Percentiles rank a stretch among this genome's conserved stretches.
Conservation (phyloP, 495 filamentous ascomycete genomes). For the Penicillium chermesinum region DNA sequence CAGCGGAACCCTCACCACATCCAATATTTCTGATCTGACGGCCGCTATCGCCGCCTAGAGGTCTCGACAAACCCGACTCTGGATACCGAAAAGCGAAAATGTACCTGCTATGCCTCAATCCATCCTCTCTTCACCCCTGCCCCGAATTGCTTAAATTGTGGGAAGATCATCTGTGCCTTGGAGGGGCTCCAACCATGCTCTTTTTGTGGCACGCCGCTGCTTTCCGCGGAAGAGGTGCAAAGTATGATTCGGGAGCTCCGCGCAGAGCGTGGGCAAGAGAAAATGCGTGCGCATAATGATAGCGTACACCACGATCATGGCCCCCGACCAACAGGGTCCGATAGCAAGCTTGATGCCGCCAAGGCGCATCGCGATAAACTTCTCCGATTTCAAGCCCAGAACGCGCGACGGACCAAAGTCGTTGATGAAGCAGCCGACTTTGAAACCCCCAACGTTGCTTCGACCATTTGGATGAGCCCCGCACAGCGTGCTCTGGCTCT, state of each 20-base stretch:
- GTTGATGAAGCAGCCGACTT: constrained; percentile 94
- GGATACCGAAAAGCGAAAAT: constrained; percentile 53
- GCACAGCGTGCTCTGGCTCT: constrained; percentile 81
- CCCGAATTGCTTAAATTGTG: constrained; percentile 88
- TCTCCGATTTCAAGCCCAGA: constrained; percentile 79
- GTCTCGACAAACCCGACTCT: constrained; percentile 80
- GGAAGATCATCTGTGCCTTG: constrained; percentile 94
- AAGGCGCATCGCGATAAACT: constrained; percentile 77
- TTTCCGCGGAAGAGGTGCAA: constrained; percentile 67
- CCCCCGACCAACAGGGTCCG: constrained; percentile 36
- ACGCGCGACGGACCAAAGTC: constrained; percentile 80
- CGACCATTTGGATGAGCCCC: constrained; percentile 83
- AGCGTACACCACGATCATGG: constrained; percentile 51
- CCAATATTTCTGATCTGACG: constrained; percentile 76
- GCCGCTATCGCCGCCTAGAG: constrained; percentile 86
- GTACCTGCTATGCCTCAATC: constrained; percentile 77
- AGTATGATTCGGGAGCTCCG: constrained; percentile 82
- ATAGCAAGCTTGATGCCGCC: constrained; percentile 38
- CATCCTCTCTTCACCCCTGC: constrained; percentile 82
- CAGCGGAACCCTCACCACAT: constrained; percentile 40
- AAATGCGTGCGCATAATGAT: constrained; percentile 73
- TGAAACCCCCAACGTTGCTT: constrained; percentile 62
- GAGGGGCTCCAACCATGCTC: constrained; percentile 94
- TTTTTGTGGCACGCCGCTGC: constrained; percentile 72
- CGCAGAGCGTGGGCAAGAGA: constrained; percentile 80